Evolutionary conservation across 2,329 filamentous ascomycete genomes (phyloP), one percentile per base, ranked within the genome.

Genomic region (Trichoderma sp.): DNA sequence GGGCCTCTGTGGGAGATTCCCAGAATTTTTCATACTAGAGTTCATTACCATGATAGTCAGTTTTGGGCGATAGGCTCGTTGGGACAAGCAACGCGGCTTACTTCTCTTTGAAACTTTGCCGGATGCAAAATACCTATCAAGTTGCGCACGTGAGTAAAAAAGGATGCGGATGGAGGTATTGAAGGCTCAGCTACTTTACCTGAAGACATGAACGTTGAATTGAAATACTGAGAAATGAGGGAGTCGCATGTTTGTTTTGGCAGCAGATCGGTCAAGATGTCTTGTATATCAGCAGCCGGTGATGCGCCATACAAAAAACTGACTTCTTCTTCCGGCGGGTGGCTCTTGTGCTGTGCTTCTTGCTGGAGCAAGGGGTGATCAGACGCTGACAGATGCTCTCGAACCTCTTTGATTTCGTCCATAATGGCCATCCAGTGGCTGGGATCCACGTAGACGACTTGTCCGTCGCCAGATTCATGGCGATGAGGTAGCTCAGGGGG

Each of bases 361-460:
- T 65, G 51, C 34, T 65, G 61, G 4, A 11, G 24, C 34, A 55
- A 24, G 10, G 61, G 61, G 18, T 51, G 61, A 26, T 65, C 61
- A 32, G 55, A 43, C 3, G 34, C 26, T 3, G 61, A 55, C n/a
- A 65, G 49, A 46, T 65, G 61, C 8, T 65, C 61, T 18, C 61
- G 51, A 39, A 65, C 61, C 21, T 65, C 61, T 30, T 65, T 65
- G 26, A 65, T 65, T 16, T 56, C 61, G 13, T 65, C 61, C 61
- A 65, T 11, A 10, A 65, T 56, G 6, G 61, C 61, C 18, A 34
- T 65, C 61, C 61, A 65, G 14, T 65, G 61, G 32, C 61, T 43
- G 8, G 61, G 32, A 21, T 65, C 61, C 7, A 65, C 32, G n/a
- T 55, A 65, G 5, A 34, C 55, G 34, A 65, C 51, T 46, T 65